Evolutionary conservation across 164 flowering plant species (phyloP), one percentile per base, ranked within the genome.

Genomic region (Tinospora cordifolia): DNA sequence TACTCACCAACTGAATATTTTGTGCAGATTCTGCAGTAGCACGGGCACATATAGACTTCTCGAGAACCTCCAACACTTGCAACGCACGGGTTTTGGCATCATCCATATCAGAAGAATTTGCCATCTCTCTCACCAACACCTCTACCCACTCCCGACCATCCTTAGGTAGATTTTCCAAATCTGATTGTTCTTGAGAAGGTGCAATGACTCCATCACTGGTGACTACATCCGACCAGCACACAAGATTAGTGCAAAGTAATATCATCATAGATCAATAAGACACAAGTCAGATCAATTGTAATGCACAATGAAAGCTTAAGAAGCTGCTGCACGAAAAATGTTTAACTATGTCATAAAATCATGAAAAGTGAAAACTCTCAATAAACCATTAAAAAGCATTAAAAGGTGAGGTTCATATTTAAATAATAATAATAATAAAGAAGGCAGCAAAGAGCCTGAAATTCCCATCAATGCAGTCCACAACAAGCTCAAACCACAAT

Each of bases 81-180:
- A 88, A 71, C 11, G 94, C 96, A 68, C 97, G 95, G 27, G 77
- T 76, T 75, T 77, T 84, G 30, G 97, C 97, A 84, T 90, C 95
- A 80, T 89, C 92, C 67, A 88, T 30, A 66, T 80, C 83, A 14
- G 89, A 75, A 30, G 96, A 86, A 77, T 71, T 79, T 84, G 68
- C 77, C 89, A 94, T 84, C 73, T 93, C 98, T 71, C 82, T 86
- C 68, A 93, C 96, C 76, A 93, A 80, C 65, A 88, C 69, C 40
- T 91, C 97, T 62, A 91, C 92, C 97, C 97, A 93, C 73, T 86
- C 90, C 10, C 81, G 79, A 69, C 97, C 98, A 79, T 87, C 82
- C 8, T 27, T 51, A 8, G 89, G 91, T 22, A 81, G 77, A 44
- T 75, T 77, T 57, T 64, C 75, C 1, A 69, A 72, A 47, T 69